These are phyloP conservation scores for Terfezia claveryi DNA, from an alignment of 495 filamentous ascomycete genomes.

Conservation along the genomic window DNA sequence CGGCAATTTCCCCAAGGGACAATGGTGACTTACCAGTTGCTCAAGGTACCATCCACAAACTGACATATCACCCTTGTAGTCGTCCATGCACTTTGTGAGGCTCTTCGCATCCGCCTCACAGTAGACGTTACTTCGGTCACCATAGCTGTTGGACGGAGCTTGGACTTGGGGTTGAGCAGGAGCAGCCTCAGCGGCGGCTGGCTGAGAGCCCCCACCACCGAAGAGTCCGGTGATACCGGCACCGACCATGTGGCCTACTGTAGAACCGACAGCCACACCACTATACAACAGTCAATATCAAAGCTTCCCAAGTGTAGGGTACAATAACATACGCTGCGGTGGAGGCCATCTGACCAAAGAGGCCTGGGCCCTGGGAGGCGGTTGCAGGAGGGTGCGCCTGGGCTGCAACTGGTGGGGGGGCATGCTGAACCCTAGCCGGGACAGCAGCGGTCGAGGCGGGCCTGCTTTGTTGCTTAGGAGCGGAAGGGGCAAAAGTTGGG, in stretches of 20 bases:
- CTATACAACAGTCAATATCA: conserved; percentile 36
- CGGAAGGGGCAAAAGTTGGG: conserved; percentile 37
- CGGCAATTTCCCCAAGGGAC: too few relatives aligned
- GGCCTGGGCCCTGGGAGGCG: conserved; percentile 37
- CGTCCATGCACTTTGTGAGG: conserved; percentile 90
- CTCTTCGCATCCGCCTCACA: conserved; percentile 59
- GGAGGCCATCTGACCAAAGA: conserved; percentile 39
- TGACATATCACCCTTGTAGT: conserved; percentile 77
- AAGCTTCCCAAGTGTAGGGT: not conserved
- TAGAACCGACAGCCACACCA: conserved; percentile 85
- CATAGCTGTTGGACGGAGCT: conserved; percentile 19
- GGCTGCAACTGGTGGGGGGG: conserved; percentile 28
- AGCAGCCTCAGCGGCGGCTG: conserved; percentile 26
- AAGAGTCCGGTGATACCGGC: conserved; percentile 23
- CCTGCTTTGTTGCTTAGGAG: conserved; percentile 38
- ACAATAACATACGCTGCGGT: not conserved
- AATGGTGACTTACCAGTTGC: conserved; percentile 41
- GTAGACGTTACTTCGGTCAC: conserved; percentile 26
- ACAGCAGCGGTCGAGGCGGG: conserved; percentile 41
- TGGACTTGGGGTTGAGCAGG: conserved; percentile 24
- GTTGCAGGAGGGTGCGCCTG: conserved; percentile 18
- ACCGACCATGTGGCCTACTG: conserved; percentile 84
- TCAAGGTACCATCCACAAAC: conserved; percentile 97
- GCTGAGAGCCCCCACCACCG: conserved; percentile 42
- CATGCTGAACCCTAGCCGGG: conserved; percentile 26